Evolutionary conservation across 1,284 basidiomycete genomes (phyloP), one percentile per base, ranked within the genome.

Genomic region (Pseudozyma thailandica): DNA sequence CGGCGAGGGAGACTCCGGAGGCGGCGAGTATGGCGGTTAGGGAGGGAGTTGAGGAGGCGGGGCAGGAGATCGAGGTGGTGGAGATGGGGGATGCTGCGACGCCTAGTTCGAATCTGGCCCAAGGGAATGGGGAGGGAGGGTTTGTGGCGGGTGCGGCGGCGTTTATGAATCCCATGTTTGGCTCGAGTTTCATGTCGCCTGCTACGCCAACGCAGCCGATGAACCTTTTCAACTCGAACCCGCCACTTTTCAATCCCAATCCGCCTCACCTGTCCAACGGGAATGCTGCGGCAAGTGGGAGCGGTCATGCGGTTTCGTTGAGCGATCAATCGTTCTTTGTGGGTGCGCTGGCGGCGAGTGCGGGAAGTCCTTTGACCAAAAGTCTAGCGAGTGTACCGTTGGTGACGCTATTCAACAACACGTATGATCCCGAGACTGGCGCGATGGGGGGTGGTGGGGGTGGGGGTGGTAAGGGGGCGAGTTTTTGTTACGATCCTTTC

Each of bases 361-460:
- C 46, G 0, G 50, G 41, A 5, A 52, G 53, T 6, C 46, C 61
- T 1, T 27, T 50, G 6, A 10, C 58, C 27, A 38, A 41, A 2
- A 50, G 39, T 3, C 47, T 64, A 3, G 50, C 61, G 4, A 53
- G 25, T n/a, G 54, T 57, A 4, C 64, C 64, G 15, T 42, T 68
- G n/a, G 63, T 66, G 2, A 61, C 64, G 20, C 50, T 61, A 6
- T 68, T 68, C 50, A 68, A 68, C 50, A 68, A 61, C 27, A 61
- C 58, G 7, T 68, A 68, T 28, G 64, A 61, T 35, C 52, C 48
- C 30, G 30, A 31, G 30, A 7, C 15, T 7, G 7, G 8, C 30
- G 8, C 7, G 30, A 7, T 8, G 15, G 49, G 57, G 13, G 46
- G 52, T 7, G 39, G 38, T 18, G 33, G 26, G 4, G 13, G 35